These are phyloP conservation scores for Penicillium verrucosum DNA, from an alignment of 2,329 filamentous ascomycete genomes.

Conservation along the genomic window DNA sequence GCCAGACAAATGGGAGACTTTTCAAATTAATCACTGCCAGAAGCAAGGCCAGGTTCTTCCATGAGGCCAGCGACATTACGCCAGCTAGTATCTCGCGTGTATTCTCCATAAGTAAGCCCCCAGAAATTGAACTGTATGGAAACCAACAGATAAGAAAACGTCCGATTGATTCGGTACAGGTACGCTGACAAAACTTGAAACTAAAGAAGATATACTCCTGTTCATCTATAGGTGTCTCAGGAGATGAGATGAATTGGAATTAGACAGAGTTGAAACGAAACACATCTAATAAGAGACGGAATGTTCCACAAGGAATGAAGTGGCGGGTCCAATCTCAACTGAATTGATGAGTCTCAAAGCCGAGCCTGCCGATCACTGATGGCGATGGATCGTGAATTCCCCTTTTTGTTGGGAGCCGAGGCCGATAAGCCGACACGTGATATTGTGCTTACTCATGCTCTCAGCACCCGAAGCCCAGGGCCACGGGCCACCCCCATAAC, in stretches of 20 bases:
- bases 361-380: background rate
- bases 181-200: background rate
- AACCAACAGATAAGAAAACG: background rate
- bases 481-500: background rate
- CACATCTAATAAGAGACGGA: background rate
- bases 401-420: conserved; percentile 7
- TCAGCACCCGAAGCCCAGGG: background rate
- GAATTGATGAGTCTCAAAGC: background rate
- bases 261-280: background rate
- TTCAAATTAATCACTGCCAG: conserved; percentile 39
- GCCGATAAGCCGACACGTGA: background rate
- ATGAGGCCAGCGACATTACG: conserved; percentile 27
- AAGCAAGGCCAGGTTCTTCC: conserved; percentile 37
- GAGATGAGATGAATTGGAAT: background rate
- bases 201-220: background rate
- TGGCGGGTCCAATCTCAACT: background rate
- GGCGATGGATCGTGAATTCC: background rate
- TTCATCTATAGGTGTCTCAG: background rate
- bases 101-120: conserved; percentile 11
- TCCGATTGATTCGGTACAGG: background rate
- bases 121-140: background rate
- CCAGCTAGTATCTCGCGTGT: conserved; percentile 23
- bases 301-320: background rate
- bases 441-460: background rate
- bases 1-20: conserved; percentile 39